Base-by-base conservation (phyloP, 495 filamentous ascomycete genomes). In the Stereocaulon alpinum region DNA sequence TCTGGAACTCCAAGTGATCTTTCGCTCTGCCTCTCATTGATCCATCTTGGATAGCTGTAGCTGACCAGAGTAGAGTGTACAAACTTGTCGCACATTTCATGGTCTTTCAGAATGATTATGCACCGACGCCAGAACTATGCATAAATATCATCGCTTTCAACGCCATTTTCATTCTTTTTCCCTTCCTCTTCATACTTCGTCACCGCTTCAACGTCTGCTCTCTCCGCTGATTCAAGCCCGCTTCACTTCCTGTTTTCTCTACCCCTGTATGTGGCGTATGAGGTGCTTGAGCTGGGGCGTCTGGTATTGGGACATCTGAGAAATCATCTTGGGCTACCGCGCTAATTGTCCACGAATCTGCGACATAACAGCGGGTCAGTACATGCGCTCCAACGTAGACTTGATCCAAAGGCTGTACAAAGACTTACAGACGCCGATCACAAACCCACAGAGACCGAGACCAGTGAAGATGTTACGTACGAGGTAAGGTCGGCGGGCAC, bases 261-360 rank as follows among this genome's bases (percentile, higher is more conserved):
- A 56, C 42, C 3, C 63, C 61, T 14, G 61, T 55, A 51, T 66
- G 58, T 17, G 66, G 63, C 42, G 66, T 55, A 47, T 68, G 63
- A n/a, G 63, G 50, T 30, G 77, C 68, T 63, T 78, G 73, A 6
- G 64, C 72, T 48, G 86, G 85, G 7, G 80, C 76, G 67, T 87
- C 85, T 51, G 92, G 91, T 45, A 95, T 83, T 66, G 82, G 82
- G 57, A 99, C 91, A 69, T 99, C 93, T 65, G 92, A 89, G 80
- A 99, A 99, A 61, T 99, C 90, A 71, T 99, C 93, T 74, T 97
- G 94, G 40, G 90, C 86, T 68, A 99, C 85, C 27, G 87, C 90
- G 55, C 75, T 78, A 68, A 99, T 87, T 10, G 93, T 97, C 72
- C 86, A 97, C 55, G 82, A 73, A 69, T 96, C 93, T 98, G 60